Percentiles rank a stretch among this genome's conserved stretches.
Evolutionary conservation across 2,329 filamentous ascomycete species (phyloP).

Genomic region (Fusarium neocosmosporiellum): DNA sequence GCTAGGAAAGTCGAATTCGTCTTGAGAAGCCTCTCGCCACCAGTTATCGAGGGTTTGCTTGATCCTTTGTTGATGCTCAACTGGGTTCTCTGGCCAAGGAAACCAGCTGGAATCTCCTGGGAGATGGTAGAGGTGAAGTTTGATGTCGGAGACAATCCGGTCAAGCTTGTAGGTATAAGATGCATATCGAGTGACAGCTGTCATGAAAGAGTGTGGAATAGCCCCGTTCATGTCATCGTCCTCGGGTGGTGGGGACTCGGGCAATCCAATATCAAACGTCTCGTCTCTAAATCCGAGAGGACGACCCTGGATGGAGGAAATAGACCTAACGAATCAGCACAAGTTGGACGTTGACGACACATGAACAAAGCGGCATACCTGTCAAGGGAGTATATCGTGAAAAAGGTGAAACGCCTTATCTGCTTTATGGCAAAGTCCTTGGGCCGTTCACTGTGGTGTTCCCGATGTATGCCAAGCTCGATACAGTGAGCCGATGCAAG

Average conservation of each 20-base stretch:
- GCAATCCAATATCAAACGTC: slow-evolving; percentile 48
- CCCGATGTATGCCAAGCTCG: slow-evolving; percentile 52
- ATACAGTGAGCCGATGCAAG: slow-evolving; percentile 52
- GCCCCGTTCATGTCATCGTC: background rate
- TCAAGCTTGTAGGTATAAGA: slow-evolving; percentile 43
- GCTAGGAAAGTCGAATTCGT: slow-evolving; percentile 1
- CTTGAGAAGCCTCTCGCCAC: slow-evolving; percentile 6
- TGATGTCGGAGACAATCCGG: slow-evolving; percentile 39
- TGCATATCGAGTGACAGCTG: slow-evolving; percentile 33
- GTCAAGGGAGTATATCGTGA: slow-evolving; percentile 50
- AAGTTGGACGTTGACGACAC: background rate
- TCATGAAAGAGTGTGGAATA: background rate
- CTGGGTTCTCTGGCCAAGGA: slow-evolving; percentile 8
- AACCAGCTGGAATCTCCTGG: slow-evolving; percentile 32
- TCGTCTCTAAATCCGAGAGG: slow-evolving; percentile 52
- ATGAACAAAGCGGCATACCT: slow-evolving; percentile 32
- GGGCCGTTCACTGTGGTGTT: slow-evolving; percentile 30
- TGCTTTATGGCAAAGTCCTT: slow-evolving; percentile 20
- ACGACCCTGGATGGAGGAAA: slow-evolving; percentile 52
- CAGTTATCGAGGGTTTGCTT: slow-evolving; percentile 24
- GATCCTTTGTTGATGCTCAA: slow-evolving; percentile 18
- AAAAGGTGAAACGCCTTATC: slow-evolving; percentile 46
- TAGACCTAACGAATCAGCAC: slow-evolving; percentile 40
- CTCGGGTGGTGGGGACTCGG: background rate
- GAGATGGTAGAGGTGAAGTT: slow-evolving; percentile 40